Base-by-base conservation (phyloP, 108 stramenopile genomes). In the Nitzschia sp. region DNA sequence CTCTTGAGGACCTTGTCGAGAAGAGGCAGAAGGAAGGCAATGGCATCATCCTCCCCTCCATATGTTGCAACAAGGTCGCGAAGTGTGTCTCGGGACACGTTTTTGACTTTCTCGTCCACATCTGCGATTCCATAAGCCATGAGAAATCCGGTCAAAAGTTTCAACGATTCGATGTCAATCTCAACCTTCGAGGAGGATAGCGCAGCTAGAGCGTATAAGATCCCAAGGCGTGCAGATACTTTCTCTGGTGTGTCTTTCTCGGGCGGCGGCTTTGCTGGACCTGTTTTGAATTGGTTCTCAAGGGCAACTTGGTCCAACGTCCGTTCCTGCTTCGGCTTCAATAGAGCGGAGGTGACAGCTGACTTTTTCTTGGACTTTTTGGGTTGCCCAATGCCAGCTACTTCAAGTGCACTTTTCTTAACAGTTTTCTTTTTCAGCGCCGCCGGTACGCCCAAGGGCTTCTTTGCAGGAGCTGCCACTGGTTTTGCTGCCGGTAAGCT, bases 111-210 rank as follows among this genome's bases (percentile, higher is more conserved):
- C 50, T 87, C 90, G 38, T 90, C 82, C 15, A 72, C 65, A 71
- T 96, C 94, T 8, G 90, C 92, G 36, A 93, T 85, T 22, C 90
- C 91, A 73, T 78, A 96, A 33, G 90, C 82, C 70, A 88, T 83
- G 1, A 96, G 75, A 66, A 96, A 96, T 11, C 80, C 72, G 64
- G 89, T 76, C 13, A 96, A 64, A 27, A 90, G 68, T 53, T 80
- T 85, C 38, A 96, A 72, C 19, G 81, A 55, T 19, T 73, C 48
- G 53, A 75, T 58, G 46, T 90, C 85, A 17, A 96, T 64, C 25
- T 74, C 36, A 30, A 92, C 74, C 2, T 83, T 79, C n/a, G 83
- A 53, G 16, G 76, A 66, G 8, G 93, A 83, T 45, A 91, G 68
- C n/a, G 85, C 73, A 35, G 78, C 71, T 32, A 94, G 58, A 17